Conservation (phyloP, 352 stramenopile species). For the Pythium oligandrum region DNA sequence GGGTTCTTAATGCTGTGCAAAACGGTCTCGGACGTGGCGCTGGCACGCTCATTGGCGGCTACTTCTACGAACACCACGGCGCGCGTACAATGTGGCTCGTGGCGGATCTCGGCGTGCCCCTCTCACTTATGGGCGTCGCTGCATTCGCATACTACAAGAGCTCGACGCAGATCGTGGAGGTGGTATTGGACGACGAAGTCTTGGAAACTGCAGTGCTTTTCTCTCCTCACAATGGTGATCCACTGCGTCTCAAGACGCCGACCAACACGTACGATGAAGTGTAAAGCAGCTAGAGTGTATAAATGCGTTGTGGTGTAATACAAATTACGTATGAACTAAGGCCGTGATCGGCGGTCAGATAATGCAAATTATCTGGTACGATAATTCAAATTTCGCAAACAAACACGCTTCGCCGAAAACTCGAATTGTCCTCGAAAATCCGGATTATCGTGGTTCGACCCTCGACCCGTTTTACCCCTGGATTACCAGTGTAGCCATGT, state of each 20-base stretch:
- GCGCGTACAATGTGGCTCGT: constrained; percentile 64
- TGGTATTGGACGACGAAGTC: constrained; percentile 11
- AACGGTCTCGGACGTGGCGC: constrained; percentile 62
- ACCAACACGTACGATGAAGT: constrained; percentile 4
- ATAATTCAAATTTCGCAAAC: no score
- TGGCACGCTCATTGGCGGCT: constrained; percentile 68
- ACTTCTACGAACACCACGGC: constrained; percentile 71
- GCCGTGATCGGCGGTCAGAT: no score
- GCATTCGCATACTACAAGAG: constrained; percentile 63
- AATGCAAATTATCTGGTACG: no score
- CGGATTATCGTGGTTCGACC: no score
- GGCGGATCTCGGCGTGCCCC: constrained; percentile 58
- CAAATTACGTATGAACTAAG: no score
- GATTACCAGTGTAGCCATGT: no score
- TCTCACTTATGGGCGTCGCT: constrained; percentile 45
- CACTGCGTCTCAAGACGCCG: not conserved
- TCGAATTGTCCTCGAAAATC: no score
- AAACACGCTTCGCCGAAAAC: no score
- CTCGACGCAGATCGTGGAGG: constrained; percentile 19
- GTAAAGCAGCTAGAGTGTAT: no score
- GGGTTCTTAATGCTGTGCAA: constrained; percentile 69
- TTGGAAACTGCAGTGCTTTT: constrained; percentile 1
- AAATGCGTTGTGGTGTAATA: no score
- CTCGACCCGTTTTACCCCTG: no score
- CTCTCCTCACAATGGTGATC: not conserved